These are phyloP conservation scores for Colletotrichum melonis DNA, from an alignment of 2,329 filamentous ascomycete species.

Conservation along the genomic window DNA sequence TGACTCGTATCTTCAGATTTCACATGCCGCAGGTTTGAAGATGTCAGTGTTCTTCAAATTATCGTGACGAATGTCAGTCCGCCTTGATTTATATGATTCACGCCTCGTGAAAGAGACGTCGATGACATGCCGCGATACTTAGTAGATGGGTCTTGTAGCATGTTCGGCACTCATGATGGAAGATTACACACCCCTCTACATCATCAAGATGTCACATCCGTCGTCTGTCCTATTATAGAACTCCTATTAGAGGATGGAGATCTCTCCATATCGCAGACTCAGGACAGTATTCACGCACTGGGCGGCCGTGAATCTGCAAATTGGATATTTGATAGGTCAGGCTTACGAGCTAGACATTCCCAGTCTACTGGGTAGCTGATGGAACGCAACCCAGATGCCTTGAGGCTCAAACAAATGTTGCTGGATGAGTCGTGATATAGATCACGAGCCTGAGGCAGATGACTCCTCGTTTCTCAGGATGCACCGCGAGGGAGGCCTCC, in stretches of 20 bases:
- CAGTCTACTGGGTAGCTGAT: too few relatives aligned
- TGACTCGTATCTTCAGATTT: not conserved
- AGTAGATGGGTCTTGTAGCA: fast-evolving
- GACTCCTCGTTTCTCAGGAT: not conserved
- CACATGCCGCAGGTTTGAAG: not conserved
- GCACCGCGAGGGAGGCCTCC: not conserved
- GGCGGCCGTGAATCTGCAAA: not conserved
- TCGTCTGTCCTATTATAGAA: fast-evolving
- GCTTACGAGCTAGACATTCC: not conserved
- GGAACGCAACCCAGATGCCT: too few relatives aligned
- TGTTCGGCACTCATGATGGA: fast-evolving
- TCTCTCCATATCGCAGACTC: too few relatives aligned
- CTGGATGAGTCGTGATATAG: not conserved
- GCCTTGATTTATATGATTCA: not conserved
- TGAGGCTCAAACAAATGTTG: not conserved
- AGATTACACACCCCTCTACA: not conserved
- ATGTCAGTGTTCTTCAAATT: fast-evolving
- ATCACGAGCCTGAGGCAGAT: not conserved
- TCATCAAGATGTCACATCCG: not conserved
- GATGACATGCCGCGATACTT: not conserved
- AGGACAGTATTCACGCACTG: not conserved
- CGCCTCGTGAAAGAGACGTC: not conserved
- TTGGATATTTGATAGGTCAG: not conserved
- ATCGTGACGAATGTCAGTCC: not conserved
- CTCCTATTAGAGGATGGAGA: not conserved